Base-by-base conservation (phyloP, 2,329 filamentous ascomycete genomes). In the Xylaria sp. region DNA sequence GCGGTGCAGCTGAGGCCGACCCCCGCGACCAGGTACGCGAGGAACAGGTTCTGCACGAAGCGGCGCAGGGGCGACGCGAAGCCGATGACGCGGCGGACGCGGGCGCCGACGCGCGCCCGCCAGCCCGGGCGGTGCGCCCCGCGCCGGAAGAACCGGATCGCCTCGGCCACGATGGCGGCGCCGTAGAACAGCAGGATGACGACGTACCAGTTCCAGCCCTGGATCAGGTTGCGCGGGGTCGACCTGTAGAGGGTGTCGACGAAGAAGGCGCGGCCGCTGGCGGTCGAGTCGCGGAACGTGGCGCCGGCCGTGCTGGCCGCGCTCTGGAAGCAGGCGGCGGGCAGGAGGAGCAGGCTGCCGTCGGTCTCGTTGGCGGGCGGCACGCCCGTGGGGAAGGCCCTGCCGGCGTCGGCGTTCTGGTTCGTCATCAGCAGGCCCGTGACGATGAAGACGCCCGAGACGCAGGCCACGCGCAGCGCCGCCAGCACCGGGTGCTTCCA, bases 401-500 rank as follows among this genome's bases (percentile, higher is more conserved):
- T 7, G 2, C 39, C 49, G 1, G 37, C 29, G 38, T 52, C 21
- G 16, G 62, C 63, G 24, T 68, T 66, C 47, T 70, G 68, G 55
- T 71, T 71, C 9, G 65, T 60, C 47, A 72, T 62, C 4, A 72
- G 58, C 37, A 71, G 44, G 5, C 70, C 70, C 0, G 71, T 71
- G 18, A 67, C 59, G 40, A 68, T 55, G 42, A 69, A 70, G 37
- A 72, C 60, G 11, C 63, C 60, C 2, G 58, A 57, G n/a, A 68
- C 64, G 48, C 65, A 57, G 5, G 60, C 5, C n/a, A 71, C 64
- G 16, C 72, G 66, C n/a, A 73, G 48, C 4, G 47, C 2, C 17
- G 69, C 69, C 1, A 72, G 54, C 44, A 50, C 56, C 1, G 62
- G 63, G 42, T 69, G 68, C 17, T 62, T 59, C 69, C 69, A 73